Percentiles rank a stretch among this genome's conserved stretches.
Conservation (phyloP, 2,329 filamentous ascomycete species). For the Periconia digitata region DNA sequence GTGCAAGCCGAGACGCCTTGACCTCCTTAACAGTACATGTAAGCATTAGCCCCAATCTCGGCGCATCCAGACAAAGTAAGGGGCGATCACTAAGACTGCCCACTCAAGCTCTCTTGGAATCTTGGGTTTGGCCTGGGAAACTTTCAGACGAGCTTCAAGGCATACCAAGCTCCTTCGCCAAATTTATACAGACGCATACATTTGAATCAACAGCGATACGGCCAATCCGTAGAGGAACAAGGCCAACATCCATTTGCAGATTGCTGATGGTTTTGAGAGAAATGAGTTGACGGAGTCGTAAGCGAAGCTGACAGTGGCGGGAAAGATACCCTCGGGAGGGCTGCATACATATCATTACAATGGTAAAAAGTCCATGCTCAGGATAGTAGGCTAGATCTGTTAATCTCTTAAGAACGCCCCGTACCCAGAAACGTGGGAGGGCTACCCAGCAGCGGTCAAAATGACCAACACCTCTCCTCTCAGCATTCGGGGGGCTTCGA, state of each 20-base stretch:
- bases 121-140: neutral
- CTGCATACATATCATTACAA: neutral
- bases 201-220: neutral
- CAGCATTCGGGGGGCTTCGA: neutral
- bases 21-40: neutral
- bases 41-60: neutral
- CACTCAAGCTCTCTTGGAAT: neutral
- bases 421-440: neutral
- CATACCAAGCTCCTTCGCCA: neutral
- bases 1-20: neutral
- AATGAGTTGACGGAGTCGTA: neutral
- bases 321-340: neutral
- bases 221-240: too few relatives aligned
- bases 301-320: neutral
- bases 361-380: neutral
- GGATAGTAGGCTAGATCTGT: neutral
- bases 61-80: neutral
- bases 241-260: too few relatives aligned
- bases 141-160: neutral
- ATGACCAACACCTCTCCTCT: neutral
- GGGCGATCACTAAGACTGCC: neutral
- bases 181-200: neutral
- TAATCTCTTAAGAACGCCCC: neutral
- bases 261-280: too few relatives aligned
- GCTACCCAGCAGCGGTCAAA: neutral